Percentiles rank a stretch among this genome's conserved stretches.
These are phyloP conservation scores for Tulasnella sp. DNA, from an alignment of 768 basidiomycete genomes.

Conservation along the genomic window DNA sequence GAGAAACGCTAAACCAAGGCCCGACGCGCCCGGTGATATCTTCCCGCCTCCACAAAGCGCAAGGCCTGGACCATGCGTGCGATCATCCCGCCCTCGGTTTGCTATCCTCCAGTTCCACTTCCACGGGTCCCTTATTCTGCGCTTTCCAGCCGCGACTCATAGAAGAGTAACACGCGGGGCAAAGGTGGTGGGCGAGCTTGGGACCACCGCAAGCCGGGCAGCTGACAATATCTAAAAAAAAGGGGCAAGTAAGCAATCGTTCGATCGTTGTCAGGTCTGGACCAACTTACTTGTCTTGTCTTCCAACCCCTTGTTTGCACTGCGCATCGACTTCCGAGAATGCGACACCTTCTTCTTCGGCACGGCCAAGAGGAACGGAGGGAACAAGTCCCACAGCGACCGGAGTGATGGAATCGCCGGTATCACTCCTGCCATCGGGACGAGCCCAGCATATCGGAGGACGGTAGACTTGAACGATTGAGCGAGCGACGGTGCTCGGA, in stretches of 20 bases:
- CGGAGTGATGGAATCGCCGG: slow-evolving; percentile 28
- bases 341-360: slow-evolving; percentile 92
- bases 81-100: neutral
- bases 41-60: neutral
- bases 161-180: slow-evolving; percentile 65
- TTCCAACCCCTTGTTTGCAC: slow-evolving; percentile 87
- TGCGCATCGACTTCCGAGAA: slow-evolving; percentile 89
- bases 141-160: slow-evolving; percentile 55
- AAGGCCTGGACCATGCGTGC: neutral
- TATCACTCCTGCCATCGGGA: slow-evolving; percentile 3
- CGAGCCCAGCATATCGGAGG: neutral
- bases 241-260: slow-evolving; percentile 6
- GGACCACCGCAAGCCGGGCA: slow-evolving; percentile 84
- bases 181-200: slow-evolving; percentile 83
- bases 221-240: slow-evolving; percentile 61
- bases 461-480: neutral
- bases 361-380: slow-evolving; percentile 80
- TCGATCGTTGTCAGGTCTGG: neutral
- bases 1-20: too few relatives aligned
- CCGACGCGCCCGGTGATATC: neutral
- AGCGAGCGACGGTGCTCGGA: neutral
- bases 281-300: slow-evolving; percentile 80
- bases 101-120: slow-evolving; percentile 11
- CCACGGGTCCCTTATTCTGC: slow-evolving; percentile 17
- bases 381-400: slow-evolving; percentile 61